Evolutionary conservation across 108 stramenopile species (phyloP), one percentile per base, ranked within the genome.

Genomic region (Schizochytrium sp.): DNA sequence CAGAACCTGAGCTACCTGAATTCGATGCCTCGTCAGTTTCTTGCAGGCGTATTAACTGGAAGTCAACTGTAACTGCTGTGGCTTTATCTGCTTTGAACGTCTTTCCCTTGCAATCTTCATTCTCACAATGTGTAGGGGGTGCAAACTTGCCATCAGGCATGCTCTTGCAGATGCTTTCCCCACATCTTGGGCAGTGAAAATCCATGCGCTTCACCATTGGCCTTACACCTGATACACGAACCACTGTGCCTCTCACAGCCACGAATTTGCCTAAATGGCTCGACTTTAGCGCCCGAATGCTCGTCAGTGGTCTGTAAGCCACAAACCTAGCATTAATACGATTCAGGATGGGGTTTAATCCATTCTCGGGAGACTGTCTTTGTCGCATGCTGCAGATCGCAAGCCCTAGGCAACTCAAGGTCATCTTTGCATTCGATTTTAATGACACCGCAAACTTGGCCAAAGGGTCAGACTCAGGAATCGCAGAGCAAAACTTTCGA

Each of bases 41-140:
- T 89, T 98, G 98, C 89, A 98, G 93, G 89, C 93, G 94, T 72
- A 98, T 91, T 91, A 96, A 94, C 93, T 98, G 98, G 7, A 95
- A 93, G 92, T 98, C 97, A 88, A 94, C 95, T 89, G 97, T 97
- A 19, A 93, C 94, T 1, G 97, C 96, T 72, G 96, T 94, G 59
- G 92, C 90, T 72, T 96, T 88, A 46, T 92, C 89, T 91, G 97
- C 61, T 3, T 95, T 91, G 87, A 97, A 97, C 49, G 88, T 92
- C 56, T 91, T 89, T 55, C 91, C 92, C 53, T 90, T 90, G 88
- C 96, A 96, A 57, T 95, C 94, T 15, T 88, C 88, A 7, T 91
- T 92, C 61, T 50, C 88, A 88, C 98, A 99, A 41, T 93, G 93
- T 2, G 93, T 92, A 0, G 98, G 98, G 10, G 94, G 87, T 94